Evolutionary conservation across 768 basidiomycete species (phyloP), one percentile per base, ranked within the genome.

Genomic region (Suillus fuscotomentosus): DNA sequence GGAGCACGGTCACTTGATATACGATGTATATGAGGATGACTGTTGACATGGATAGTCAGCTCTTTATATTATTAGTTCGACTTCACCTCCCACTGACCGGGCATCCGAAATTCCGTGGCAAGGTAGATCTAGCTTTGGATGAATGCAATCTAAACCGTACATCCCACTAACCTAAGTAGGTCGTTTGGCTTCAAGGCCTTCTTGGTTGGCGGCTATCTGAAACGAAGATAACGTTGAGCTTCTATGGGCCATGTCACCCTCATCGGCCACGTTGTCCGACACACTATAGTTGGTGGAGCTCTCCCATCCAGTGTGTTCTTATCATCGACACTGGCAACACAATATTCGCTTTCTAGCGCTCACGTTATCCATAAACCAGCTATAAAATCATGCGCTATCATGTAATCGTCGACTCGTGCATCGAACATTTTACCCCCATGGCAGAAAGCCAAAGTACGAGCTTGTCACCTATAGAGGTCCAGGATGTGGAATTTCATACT

Each of bases 401-500:
- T 31, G 20, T 31, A 10, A 31, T 31, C 15, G 27, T 31, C 17
- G 9, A 20, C 31, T 31, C 31, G 50, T 31, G 27, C 27, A 31
- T 31, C 51, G 4, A 9, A 17, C 27, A 53, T 31, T 31, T 31
- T 17, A 31, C 51, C 1, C 27, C 27, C 27, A 63, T 63, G 62
- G 13, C 62, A 24, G 17, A 47, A 27, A 61, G 60, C 60, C 54
- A 45, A 15, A 63, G 2, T 22, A 61, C 41, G 60, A 61, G 22
- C 14, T 36, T 63, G 60, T 34, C 62, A 3, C 38, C 60, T 60
- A 24, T 24, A 15, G 56, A 41, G 22, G 39, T 57, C 22, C 56
- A 2, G 56, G 17, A 17, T 24, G 22, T 24, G 14, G 38, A 39
- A 22, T 39, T 1, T 15, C 38, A 15, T 41, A 24, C 22, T 57